Evolutionary conservation across 768 basidiomycete genomes (phyloP).

Genomic region (Leucosporidium yakuticum): DNA sequence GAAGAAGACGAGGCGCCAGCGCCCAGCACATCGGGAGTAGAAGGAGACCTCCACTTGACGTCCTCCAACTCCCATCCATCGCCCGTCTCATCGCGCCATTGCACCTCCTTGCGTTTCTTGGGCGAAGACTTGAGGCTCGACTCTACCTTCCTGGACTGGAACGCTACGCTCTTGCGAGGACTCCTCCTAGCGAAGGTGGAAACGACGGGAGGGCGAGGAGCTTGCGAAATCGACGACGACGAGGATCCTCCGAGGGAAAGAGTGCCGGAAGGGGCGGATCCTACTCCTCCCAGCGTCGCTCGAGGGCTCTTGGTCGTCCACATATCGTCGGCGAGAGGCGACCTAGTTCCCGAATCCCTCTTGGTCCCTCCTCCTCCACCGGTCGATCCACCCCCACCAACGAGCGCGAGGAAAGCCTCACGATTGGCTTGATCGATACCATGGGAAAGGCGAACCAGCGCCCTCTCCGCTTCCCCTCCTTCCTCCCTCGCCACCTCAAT

Average conservation of each 20-base stretch:
- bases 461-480: not conserved
- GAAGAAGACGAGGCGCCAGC: not conserved
- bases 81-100: slow-evolving; percentile 32
- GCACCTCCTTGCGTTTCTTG: slow-evolving; percentile 29
- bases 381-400: not conserved
- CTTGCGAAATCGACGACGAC: slow-evolving; percentile 4
- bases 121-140: slow-evolving; percentile 1
- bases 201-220: not conserved
- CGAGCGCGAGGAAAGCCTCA: slow-evolving; percentile 6
- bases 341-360: slow-evolving; percentile 19
- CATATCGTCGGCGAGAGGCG: slow-evolving; percentile 14
- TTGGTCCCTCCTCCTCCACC: slow-evolving; percentile 9
- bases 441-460: slow-evolving; percentile 11
- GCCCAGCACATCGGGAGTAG: slow-evolving; percentile 4
- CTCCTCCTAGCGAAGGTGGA: not conserved
- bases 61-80: slow-evolving; percentile 28
- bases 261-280: slow-evolving; percentile 21
- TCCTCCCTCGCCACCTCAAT: slow-evolving; percentile 11
- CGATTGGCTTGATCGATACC: slow-evolving; percentile 19
- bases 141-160: not conserved
- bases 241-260: slow-evolving; percentile 6
- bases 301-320: slow-evolving; percentile 24
- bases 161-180: slow-evolving; percentile 13
- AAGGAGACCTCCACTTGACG: slow-evolving; percentile 24
- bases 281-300: slow-evolving; percentile 3